Conservation (phyloP, 2,329 filamentous ascomycete species). For the Fusarium proliferatum region DNA sequence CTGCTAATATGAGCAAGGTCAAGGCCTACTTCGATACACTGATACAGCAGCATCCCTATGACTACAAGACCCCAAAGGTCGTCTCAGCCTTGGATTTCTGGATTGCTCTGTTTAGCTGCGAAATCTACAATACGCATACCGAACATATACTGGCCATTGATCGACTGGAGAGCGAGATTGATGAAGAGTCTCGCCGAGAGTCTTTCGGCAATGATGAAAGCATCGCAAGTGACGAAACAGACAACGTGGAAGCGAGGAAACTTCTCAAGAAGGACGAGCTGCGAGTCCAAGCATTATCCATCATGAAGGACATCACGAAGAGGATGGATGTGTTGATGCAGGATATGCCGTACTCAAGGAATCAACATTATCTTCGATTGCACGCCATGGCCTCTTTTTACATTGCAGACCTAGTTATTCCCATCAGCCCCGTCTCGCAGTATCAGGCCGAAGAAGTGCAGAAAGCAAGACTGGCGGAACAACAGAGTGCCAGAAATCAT, state of each 20-base stretch:
- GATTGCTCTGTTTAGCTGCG: conserved; percentile 81
- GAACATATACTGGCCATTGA: conserved; percentile 63
- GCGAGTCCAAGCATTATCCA: conserved; percentile 63
- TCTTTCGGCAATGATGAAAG: conserved; percentile 35
- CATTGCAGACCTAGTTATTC: conserved; percentile 73
- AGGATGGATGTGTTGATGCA: conserved; percentile 78
- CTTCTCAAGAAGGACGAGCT: conserved; percentile 53
- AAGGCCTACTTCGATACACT: conserved; percentile 79
- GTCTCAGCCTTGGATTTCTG: conserved; percentile 81
- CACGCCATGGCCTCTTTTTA: conserved; percentile 81
- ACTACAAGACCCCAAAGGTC: conserved; percentile 66
- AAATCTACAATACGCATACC: conserved; percentile 79
- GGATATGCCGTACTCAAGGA: conserved; percentile 76
- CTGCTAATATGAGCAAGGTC: conserved; percentile 59
- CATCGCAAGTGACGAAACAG: conserved; percentile 35
- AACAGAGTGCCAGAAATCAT: conserved; percentile 42
- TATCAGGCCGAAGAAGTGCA: conserved; percentile 45
- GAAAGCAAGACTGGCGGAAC: conserved; percentile 45
- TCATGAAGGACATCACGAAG: conserved; percentile 71
- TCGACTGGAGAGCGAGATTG: conserved; percentile 48
- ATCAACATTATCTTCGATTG: conserved; percentile 73
- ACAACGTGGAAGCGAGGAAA: conserved; percentile 27
- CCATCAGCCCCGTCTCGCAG: conserved; percentile 49
- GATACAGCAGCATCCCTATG: conserved; percentile 80
- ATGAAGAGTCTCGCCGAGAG: conserved; percentile 31